Evolutionary conservation across 2,329 filamentous ascomycete species (phyloP).

Genomic region (Diaporthe velutina): DNA sequence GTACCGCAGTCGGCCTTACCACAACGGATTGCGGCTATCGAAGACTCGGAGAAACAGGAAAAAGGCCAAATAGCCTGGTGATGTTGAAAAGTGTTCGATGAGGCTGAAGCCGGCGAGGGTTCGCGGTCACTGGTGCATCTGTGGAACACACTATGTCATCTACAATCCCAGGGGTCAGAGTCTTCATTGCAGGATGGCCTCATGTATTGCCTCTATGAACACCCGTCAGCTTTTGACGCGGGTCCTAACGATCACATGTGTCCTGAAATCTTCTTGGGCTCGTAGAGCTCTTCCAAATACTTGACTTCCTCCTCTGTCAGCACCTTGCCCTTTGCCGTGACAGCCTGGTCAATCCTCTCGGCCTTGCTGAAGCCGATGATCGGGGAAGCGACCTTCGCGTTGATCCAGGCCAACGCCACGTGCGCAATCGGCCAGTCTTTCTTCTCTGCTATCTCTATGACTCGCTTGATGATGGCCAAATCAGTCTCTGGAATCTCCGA

Average conservation of each 20-base stretch:
- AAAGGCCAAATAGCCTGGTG: no score
- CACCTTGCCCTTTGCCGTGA: conserved; percentile 58
- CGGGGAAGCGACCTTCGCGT: conserved; percentile 65
- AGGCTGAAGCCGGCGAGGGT: no score
- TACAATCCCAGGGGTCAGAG: background rate
- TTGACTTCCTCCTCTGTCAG: conserved; percentile 70
- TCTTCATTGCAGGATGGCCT: background rate
- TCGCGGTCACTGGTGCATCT: background rate
- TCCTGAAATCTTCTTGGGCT: conserved; percentile 62
- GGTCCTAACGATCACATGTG: conserved; percentile 42
- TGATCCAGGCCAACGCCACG: conserved; percentile 74
- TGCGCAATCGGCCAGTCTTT: conserved; percentile 68
- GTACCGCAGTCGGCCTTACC: no score
- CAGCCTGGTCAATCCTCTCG: conserved; percentile 72
- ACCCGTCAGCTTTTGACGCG: background rate
- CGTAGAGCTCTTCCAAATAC: conserved; percentile 73
- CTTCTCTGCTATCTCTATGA: conserved; percentile 47
- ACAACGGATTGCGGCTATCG: no score
- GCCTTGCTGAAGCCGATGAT: conserved; percentile 73
- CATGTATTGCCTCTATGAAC: background rate
- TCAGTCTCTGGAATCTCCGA: conserved; percentile 51
- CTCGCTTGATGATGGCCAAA: conserved; percentile 47
- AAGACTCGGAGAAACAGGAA: no score
- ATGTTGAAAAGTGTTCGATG: no score
- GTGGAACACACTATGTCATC: background rate